Percentiles rank a stretch among this genome's conserved stretches.
These are phyloP conservation scores for Ascochyta lentis DNA, from an alignment of 2,329 filamentous ascomycete genomes.

Conservation along the genomic window DNA sequence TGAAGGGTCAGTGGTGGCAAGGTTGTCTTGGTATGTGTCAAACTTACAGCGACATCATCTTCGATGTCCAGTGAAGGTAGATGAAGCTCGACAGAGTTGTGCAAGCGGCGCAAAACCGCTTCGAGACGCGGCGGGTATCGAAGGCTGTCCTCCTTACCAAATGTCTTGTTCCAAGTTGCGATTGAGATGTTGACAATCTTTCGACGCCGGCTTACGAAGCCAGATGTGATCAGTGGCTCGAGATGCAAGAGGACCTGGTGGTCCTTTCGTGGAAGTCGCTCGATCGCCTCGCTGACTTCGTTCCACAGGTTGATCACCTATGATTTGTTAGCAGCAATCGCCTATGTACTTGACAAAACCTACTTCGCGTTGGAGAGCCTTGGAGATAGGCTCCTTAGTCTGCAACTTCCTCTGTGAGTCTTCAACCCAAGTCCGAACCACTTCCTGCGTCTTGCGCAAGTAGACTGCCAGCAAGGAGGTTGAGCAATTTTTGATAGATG, in stretches of 20 bases:
- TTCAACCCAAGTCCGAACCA: constrained; percentile 68
- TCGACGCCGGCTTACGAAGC: constrained; percentile 60
- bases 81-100: constrained; percentile 60
- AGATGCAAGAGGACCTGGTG: constrained; percentile 61
- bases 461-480: constrained; percentile 60
- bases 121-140: constrained; percentile 71
- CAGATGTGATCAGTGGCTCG: constrained; percentile 59
- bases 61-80: constrained; percentile 57
- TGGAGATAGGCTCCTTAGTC: constrained; percentile 26
- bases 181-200: constrained; percentile 60
- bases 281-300: constrained; percentile 59
- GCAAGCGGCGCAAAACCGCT: constrained; percentile 66
- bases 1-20: constrained; percentile 43
- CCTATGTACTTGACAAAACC: constrained; percentile 9
- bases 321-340: constrained; percentile 16
- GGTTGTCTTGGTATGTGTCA: not conserved
- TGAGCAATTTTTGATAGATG: constrained; percentile 49
- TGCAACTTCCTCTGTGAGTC: constrained; percentile 55
- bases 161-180: constrained; percentile 73
- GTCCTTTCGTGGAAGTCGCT: constrained; percentile 66
- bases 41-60: constrained; percentile 48
- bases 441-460: constrained; percentile 67
- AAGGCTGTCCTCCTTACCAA: constrained; percentile 65
- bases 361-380: constrained; percentile 36
- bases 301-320: constrained; percentile 52